phyloP scores from a whole-genome alignment of 164 flowering plant species.

The Litsea cubeba region DNA sequence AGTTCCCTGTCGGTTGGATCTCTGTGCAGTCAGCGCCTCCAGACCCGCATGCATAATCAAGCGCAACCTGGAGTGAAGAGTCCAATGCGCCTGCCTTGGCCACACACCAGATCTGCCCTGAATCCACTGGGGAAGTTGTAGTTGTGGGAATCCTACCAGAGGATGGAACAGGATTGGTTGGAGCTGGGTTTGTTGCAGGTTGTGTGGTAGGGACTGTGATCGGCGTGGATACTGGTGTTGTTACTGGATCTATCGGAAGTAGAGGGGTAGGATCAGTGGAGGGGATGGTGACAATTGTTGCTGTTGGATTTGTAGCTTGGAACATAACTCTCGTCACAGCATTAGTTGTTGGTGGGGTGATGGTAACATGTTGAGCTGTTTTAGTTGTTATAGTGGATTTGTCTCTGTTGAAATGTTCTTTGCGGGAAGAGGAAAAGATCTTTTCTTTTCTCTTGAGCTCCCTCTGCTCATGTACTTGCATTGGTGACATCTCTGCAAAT shows the following conservation, averaged over 20 bases:
- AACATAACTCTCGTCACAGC: conserved; percentile 12
- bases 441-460: conserved; percentile 27
- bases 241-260: conserved; percentile 15
- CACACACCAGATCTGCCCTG: conserved; percentile 90
- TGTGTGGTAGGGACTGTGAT: conserved; percentile 17
- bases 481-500: conserved; percentile 25
- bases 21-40: conserved; percentile 81
- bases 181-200: conserved; percentile 13
- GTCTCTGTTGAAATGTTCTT: conserved; percentile 30
- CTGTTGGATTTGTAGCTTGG: conserved; percentile 20
- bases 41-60: conserved; percentile 93
- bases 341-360: conserved; percentile 14
- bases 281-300: conserved; percentile 34
- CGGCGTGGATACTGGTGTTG: conserved; percentile 38
- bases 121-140: conserved; percentile 35
- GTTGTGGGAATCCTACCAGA: conserved; percentile 27
- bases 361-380: conserved; percentile 10
- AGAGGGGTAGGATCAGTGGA: neutral
- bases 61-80: conserved; percentile 54
- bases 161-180: conserved; percentile 17
- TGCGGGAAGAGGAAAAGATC: conserved; percentile 25
- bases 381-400: conserved; percentile 9
- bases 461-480: conserved; percentile 20
- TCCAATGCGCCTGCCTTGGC: conserved; percentile 56
- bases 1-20: conserved; percentile 67